A percentile compares a stretch with the other conserved stretches of the same genome.
phyloP scores from a whole-genome alignment of 371 early-diverging fungal genomes.

The Lichtheimia corymbifera region DNA sequence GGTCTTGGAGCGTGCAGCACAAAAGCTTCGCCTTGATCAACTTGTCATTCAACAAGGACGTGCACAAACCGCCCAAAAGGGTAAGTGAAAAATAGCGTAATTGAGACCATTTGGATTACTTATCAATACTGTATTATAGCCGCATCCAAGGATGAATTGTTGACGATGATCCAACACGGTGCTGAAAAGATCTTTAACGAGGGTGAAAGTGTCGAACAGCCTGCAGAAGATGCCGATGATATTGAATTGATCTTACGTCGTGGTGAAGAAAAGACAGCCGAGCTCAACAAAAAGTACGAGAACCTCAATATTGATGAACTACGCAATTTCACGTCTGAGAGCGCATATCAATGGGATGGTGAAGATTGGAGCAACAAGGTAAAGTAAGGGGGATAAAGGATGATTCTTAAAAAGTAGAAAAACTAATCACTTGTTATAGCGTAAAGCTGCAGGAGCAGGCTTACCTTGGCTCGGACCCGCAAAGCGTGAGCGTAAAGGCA shows the following conservation, averaged over 20 bases:
- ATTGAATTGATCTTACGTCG: slow-evolving; percentile 88
- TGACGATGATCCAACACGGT: slow-evolving; percentile 97
- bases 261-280: slow-evolving; percentile 90
- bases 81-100: slow-evolving; percentile 8
- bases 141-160: slow-evolving; percentile 82
- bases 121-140: slow-evolving; percentile 10
- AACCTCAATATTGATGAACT: slow-evolving; percentile 89
- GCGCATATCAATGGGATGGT: slow-evolving; percentile 96
- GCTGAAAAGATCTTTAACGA: slow-evolving; percentile 86
- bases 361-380: slow-evolving; percentile 81
- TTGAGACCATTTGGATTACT: slow-evolving; percentile 9
- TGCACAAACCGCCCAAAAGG: slow-evolving; percentile 52
- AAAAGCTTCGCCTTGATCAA: slow-evolving; percentile 97
- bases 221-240: slow-evolving; percentile 71
- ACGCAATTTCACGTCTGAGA: slow-evolving; percentile 77
- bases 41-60: slow-evolving; percentile 97
- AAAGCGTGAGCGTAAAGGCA: slow-evolving; percentile 84
- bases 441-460: slow-evolving; percentile 48
- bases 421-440: slow-evolving; percentile 13
- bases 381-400: neutral
- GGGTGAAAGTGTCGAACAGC: slow-evolving; percentile 46
- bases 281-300: slow-evolving; percentile 83
- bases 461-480: slow-evolving; percentile 82
- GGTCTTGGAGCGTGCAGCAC: slow-evolving; percentile 93
- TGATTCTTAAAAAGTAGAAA: neutral